Conservation (phyloP, 2,329 filamentous ascomycete genomes). For the Colletotrichum karsti region DNA sequence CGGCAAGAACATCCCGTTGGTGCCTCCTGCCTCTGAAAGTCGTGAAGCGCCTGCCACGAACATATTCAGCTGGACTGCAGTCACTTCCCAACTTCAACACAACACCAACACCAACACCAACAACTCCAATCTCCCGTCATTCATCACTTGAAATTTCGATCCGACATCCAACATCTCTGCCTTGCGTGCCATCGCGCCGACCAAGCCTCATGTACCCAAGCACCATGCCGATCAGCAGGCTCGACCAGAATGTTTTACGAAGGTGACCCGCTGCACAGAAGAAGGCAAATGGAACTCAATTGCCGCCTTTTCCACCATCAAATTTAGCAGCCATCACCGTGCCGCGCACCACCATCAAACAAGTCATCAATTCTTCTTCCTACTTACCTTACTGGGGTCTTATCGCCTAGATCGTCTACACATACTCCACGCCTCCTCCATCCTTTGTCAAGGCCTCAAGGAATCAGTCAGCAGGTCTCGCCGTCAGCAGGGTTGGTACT, state of each 20-base stretch:
- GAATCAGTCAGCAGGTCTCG: constrained; percentile 4
- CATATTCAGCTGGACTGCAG: not conserved
- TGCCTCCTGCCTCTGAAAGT: not conserved
- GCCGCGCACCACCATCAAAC: not conserved
- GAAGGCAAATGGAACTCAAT: constrained; percentile 7
- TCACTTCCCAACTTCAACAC: not conserved
- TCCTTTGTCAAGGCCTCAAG: not conserved
- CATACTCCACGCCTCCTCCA: not conserved
- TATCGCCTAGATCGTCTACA: not conserved
- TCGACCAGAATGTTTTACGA: constrained; percentile 2
- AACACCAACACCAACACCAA: not conserved
- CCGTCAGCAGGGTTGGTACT: not conserved
- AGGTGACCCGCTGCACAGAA: not conserved
- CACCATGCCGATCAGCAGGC: not conserved
- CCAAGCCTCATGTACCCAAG: not conserved
- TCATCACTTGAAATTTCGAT: not conserved
- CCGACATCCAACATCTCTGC: not conserved
- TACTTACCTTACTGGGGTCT: not conserved
- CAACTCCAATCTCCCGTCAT: not conserved
- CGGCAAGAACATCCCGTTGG: too few species aligned
- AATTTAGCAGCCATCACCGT: not conserved
- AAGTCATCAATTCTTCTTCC: too few species aligned
- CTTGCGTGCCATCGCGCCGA: not conserved
- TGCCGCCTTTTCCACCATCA: not conserved
- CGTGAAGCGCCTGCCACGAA: too few species aligned